Percentiles rank a stretch among this genome's conserved stretches.
Evolutionary conservation across 2,329 filamentous ascomycete genomes (phyloP).

Genomic region (Xylariaceae sp.): DNA sequence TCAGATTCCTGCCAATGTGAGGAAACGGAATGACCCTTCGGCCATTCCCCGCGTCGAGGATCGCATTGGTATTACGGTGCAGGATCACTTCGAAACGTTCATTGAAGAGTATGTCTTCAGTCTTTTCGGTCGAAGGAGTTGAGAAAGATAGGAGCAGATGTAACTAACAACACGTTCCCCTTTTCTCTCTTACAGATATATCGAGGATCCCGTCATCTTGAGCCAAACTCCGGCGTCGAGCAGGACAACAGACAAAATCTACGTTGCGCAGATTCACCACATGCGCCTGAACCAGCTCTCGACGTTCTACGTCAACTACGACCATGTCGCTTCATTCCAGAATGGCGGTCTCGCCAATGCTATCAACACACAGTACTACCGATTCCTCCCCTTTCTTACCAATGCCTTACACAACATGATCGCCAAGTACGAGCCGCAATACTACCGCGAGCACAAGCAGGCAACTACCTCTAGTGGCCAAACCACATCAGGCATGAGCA

Average conservation of each 20-base stretch:
- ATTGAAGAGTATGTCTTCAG: slow-evolving; percentile 60
- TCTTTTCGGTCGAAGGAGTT: background rate
- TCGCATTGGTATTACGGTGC: slow-evolving; percentile 66
- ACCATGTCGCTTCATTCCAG: slow-evolving; percentile 71
- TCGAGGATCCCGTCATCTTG: slow-evolving; percentile 62
- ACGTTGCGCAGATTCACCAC: slow-evolving; percentile 75
- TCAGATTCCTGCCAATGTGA: slow-evolving; percentile 50
- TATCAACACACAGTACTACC: slow-evolving; percentile 87
- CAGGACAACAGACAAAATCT: slow-evolving; percentile 75
- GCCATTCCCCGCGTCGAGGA: slow-evolving; percentile 70
- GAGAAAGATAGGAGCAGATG: background rate
- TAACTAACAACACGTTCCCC: background rate
- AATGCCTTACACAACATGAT: slow-evolving; percentile 88
- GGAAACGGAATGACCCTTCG: slow-evolving; percentile 40
- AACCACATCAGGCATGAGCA: slow-evolving; percentile 62
- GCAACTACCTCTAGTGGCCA: slow-evolving; percentile 69
- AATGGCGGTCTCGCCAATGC: slow-evolving; percentile 79
- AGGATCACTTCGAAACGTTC: slow-evolving; percentile 73
- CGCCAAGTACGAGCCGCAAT: slow-evolving; percentile 87
- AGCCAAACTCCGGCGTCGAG: slow-evolving; percentile 58
- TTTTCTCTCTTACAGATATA: slow-evolving; percentile 40
- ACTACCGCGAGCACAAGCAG: slow-evolving; percentile 89
- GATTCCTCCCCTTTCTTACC: slow-evolving; percentile 87
- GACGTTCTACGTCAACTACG: slow-evolving; percentile 82
- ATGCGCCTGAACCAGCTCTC: slow-evolving; percentile 71